Conservation (phyloP, 1,284 basidiomycete genomes). For the Moesziomyces sp. region DNA sequence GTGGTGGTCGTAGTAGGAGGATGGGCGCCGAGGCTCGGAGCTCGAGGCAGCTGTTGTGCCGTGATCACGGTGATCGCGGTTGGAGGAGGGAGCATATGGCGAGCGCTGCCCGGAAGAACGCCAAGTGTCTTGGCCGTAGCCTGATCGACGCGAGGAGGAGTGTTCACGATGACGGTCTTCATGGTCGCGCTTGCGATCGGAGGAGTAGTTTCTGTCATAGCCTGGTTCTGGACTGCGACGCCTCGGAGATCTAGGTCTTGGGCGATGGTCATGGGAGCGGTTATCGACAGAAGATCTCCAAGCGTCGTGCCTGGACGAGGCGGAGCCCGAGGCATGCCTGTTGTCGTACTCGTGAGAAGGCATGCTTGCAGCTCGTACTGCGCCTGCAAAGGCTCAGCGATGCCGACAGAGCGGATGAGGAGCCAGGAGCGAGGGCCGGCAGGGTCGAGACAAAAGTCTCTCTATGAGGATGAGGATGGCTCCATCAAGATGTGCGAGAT, state of each 20-base stretch:
- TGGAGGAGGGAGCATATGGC: conserved; percentile 2
- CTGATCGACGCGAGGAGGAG: conserved; percentile 1
- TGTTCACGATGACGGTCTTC: neutral
- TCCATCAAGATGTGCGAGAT: neutral
- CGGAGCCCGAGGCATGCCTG: conserved; percentile 20
- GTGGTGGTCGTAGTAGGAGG: neutral
- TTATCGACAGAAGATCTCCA: conserved; percentile 11
- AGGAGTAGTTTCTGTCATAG: neutral
- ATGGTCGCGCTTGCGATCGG: conserved; percentile 1
- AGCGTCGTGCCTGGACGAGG: conserved; percentile 3
- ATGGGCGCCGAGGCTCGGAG: too few relatives aligned
- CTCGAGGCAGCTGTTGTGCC: too few relatives aligned
- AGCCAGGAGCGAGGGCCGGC: neutral
- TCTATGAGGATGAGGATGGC: neutral
- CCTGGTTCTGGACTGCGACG: conserved; percentile 4
- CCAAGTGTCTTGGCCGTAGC: neutral
- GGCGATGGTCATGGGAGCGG: neutral
- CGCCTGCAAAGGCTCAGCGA: neutral
- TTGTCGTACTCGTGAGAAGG: conserved; percentile 14
- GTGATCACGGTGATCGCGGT: conserved; percentile 1
- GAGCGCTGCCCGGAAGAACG: neutral
- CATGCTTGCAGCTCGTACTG: conserved; percentile 6
- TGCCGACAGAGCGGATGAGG: neutral
- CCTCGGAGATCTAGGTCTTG: conserved; percentile 10
- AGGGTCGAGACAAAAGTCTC: neutral